These are phyloP conservation scores for Globisporangium irregulare DNA, from an alignment of 352 stramenopile genomes.

Conservation along the genomic window DNA sequence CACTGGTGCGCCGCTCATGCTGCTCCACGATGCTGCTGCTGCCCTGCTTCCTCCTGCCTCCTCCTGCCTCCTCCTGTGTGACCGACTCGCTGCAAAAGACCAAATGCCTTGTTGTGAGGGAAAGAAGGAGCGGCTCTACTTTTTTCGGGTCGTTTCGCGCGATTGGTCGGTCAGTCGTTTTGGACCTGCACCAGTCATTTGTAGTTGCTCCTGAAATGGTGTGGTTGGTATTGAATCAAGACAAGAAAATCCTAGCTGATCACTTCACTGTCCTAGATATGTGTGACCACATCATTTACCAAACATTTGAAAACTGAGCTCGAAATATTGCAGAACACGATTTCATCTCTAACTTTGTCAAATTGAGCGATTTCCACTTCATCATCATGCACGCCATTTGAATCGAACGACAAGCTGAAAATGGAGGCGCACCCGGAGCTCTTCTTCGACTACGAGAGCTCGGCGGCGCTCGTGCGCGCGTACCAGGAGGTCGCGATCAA, in stretches of 20 bases:
- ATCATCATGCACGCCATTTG: neutral
- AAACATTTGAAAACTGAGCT: neutral
- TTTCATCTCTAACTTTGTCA: neutral
- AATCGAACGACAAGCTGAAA: neutral
- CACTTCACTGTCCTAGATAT: neutral
- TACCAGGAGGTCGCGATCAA: slow-evolving; percentile 3
- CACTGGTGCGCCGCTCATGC: neutral
- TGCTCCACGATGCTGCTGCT: neutral
- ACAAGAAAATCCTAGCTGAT: neutral
- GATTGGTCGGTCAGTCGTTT: slow-evolving; percentile 1
- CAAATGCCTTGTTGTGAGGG: slow-evolving; percentile 5
- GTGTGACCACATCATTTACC: neutral
- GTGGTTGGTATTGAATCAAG: neutral
- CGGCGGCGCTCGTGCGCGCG: neutral
- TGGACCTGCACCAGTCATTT: slow-evolving; percentile 10
- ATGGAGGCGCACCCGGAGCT: slow-evolving; percentile 5
- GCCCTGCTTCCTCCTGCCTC: neutral
- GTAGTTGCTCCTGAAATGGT: neutral
- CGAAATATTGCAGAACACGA: neutral
- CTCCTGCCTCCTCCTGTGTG: neutral
- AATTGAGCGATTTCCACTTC: neutral
- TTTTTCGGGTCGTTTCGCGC: neutral
- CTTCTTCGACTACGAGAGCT: slow-evolving; percentile 9
- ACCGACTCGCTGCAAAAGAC: slow-evolving; percentile 5
- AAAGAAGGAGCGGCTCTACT: neutral